A percentile compares a stretch with the other conserved stretches of the same genome.
Evolutionary conservation across 805 yeast species (phyloP).

Genomic region (Ogataea minuta): DNA sequence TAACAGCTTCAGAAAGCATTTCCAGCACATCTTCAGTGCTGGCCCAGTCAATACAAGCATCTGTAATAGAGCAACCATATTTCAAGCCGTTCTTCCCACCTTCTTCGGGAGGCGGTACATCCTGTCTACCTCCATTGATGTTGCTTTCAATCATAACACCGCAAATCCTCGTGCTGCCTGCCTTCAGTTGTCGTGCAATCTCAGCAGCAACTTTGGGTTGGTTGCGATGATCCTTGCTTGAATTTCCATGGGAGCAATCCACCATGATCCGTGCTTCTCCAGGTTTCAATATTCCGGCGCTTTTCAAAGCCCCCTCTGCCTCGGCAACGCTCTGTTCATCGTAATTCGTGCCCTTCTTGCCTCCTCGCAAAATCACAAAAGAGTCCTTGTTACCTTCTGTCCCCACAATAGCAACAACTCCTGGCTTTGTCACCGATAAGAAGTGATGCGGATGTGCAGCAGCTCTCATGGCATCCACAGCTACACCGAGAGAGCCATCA

Average conservation of each 20-base stretch:
- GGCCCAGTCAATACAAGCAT: slow-evolving; percentile 93
- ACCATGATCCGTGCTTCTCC: slow-evolving; percentile 78
- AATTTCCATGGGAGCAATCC: slow-evolving; percentile 97
- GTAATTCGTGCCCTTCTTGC: slow-evolving; percentile 87
- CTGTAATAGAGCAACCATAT: slow-evolving; percentile 96
- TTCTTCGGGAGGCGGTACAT: slow-evolving; percentile 64
- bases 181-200: slow-evolving; percentile 73
- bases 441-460: slow-evolving; percentile 94
- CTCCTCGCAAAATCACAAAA: slow-evolving; percentile 93
- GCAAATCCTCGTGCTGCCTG: slow-evolving; percentile 74
- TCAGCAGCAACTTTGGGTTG: slow-evolving; percentile 85
- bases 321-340: slow-evolving; percentile 71
- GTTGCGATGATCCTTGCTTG: slow-evolving; percentile 84
- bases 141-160: slow-evolving; percentile 98
- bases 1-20: slow-evolving; percentile 75
- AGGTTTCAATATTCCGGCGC: slow-evolving; percentile 36
- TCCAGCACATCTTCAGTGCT: slow-evolving; percentile 71
- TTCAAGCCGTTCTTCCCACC: slow-evolving; percentile 74
- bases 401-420: slow-evolving; percentile 92
- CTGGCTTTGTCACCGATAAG: slow-evolving; percentile 92
- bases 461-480: slow-evolving; percentile 90
- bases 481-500: slow-evolving; percentile 92
- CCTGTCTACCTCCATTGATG: slow-evolving; percentile 89
- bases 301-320: slow-evolving; percentile 59
- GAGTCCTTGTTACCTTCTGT: slow-evolving; percentile 91